Evolutionary conservation across 306 rosid species (phyloP).

Genomic region (Dryas octopetala): DNA sequence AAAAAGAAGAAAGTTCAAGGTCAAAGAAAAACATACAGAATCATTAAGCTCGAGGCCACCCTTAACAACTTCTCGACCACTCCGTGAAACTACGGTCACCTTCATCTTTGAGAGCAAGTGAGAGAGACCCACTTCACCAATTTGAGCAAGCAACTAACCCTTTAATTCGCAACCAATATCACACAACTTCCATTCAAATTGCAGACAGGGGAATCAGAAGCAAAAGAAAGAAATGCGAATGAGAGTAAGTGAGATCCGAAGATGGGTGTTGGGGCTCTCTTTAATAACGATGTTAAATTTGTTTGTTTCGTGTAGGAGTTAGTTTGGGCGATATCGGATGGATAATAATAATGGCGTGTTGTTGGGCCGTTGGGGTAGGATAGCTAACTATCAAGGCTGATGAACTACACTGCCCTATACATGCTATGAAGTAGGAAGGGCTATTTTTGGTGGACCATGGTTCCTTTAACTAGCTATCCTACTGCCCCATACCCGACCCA

Average conservation of each 20-base stretch:
- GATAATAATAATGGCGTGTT: constrained; percentile 41
- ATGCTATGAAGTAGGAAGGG: neutral
- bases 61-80: constrained; percentile 76
- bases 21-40: constrained; percentile 51
- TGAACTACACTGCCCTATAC: constrained; percentile 19
- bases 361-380: constrained; percentile 63
- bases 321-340: constrained; percentile 29
- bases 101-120: constrained; percentile 53
- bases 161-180: constrained; percentile 9
- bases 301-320: constrained; percentile 14
- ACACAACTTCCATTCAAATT: constrained; percentile 31
- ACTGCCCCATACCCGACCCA: neutral
- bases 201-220: constrained; percentile 5
- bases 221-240: constrained; percentile 12
- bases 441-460: constrained; percentile 21
- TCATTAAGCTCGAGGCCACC: constrained; percentile 78
- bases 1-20: neutral
- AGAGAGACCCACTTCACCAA: constrained; percentile 34
- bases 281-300: constrained; percentile 8
- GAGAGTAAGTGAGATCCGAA: constrained; percentile 14
- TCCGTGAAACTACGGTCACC: constrained; percentile 72
- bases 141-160: constrained; percentile 22
- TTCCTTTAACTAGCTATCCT: neutral
- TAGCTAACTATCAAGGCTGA: constrained; percentile 42
- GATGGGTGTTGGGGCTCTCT: neutral